Conservation (phyloP, 345 rosid species). For the Salix brachista region DNA sequence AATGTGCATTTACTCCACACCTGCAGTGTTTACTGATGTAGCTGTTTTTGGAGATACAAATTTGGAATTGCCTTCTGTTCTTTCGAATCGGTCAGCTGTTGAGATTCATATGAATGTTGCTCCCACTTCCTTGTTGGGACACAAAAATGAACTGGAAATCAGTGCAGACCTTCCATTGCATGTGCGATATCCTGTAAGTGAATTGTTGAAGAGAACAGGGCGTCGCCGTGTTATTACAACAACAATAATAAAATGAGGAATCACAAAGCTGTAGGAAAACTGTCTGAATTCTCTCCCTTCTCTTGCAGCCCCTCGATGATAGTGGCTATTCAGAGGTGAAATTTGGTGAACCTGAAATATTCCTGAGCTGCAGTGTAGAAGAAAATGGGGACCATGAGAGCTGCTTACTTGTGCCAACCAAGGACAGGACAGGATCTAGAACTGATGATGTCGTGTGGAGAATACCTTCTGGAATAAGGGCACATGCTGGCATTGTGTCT, state of each 20-base stretch:
- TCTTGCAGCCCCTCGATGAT: conserved; percentile 49
- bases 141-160: conserved; percentile 41
- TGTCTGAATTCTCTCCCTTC: neutral
- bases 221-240: neutral
- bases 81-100: conserved; percentile 61
- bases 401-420: conserved; percentile 38
- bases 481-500: conserved; percentile 50
- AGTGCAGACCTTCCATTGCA: conserved; percentile 64
- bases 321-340: conserved; percentile 58
- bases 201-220: neutral
- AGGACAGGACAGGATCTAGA: conserved; percentile 13
- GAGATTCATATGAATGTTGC: conserved; percentile 66
- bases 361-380: conserved; percentile 38
- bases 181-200: conserved; percentile 71
- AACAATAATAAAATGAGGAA: neutral
- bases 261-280: neutral
- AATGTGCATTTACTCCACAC: neutral
- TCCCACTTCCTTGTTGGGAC: conserved; percentile 13
- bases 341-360: conserved; percentile 60
- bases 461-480: conserved; percentile 54
- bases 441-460: conserved; percentile 43
- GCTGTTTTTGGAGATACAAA: conserved; percentile 84
- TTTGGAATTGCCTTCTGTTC: conserved; percentile 74
- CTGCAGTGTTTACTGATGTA: conserved; percentile 49
- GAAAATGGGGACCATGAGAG: conserved; percentile 19